Evolutionary conservation across 129 eudicot genomes (phyloP).

Genomic region (Scalesia atractyloides): DNA sequence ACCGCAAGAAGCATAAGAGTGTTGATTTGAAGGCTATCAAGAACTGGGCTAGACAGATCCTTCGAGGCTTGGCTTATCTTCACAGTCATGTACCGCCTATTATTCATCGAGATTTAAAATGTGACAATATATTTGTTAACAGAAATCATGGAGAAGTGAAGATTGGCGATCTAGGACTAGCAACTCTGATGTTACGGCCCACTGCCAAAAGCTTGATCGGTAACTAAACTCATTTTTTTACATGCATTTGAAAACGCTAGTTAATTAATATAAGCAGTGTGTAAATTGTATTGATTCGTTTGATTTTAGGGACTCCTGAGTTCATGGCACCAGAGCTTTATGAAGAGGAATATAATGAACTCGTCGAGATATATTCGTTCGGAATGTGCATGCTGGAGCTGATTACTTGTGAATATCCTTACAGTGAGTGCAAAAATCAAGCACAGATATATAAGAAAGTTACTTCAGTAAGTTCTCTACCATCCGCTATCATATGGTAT

Average conservation of each 20-base stretch:
- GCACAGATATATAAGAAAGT: constrained; percentile 56
- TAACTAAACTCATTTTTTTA: constrained; percentile 1
- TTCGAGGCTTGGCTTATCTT: constrained; percentile 54
- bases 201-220: constrained; percentile 38
- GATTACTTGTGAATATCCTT: constrained; percentile 51
- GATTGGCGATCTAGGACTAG: constrained; percentile 73
- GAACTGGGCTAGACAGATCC: constrained; percentile 65
- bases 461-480: constrained; percentile 28
- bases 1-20: constrained; percentile 52
- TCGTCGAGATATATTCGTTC: constrained; percentile 54
- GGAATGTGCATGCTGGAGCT: constrained; percentile 59
- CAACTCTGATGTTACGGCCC: constrained; percentile 44
- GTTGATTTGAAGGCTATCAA: constrained; percentile 54
- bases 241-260: neutral
- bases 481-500: neutral
- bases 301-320: constrained; percentile 41
- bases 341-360: constrained; percentile 53
- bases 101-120: constrained; percentile 65
- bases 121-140: constrained; percentile 70
- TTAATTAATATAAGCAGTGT: neutral
- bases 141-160: constrained; percentile 74
- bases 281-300: neutral
- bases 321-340: constrained; percentile 52
- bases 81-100: constrained; percentile 63
- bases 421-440: constrained; percentile 48